A percentile compares a stretch with the other conserved stretches of the same genome.
These are phyloP conservation scores for Cytospora mali DNA, from an alignment of 2,329 filamentous ascomycete genomes.

Conservation along the genomic window DNA sequence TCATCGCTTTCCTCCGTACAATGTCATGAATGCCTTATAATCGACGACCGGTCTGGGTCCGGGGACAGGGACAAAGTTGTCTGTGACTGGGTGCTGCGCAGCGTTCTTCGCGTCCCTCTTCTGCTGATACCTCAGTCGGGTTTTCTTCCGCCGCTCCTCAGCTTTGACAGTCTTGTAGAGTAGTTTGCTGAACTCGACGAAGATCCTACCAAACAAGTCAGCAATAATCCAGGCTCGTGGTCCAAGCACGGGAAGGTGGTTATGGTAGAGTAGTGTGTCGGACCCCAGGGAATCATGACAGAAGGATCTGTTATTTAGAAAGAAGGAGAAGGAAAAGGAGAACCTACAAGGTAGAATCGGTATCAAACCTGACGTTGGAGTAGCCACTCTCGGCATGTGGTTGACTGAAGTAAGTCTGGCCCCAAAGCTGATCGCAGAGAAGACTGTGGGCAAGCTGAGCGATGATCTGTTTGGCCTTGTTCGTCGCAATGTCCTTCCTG, in stretches of 20 bases:
- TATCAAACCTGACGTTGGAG: not conserved
- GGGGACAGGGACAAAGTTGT: not conserved
- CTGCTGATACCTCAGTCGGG: not conserved
- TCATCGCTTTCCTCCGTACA: not conserved
- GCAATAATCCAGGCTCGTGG: not conserved
- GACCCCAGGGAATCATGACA: not conserved
- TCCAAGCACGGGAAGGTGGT: not conserved
- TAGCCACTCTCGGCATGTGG: constrained; percentile 1
- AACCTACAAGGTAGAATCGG: constrained; percentile 20
- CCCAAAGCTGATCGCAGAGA: constrained; percentile 15
- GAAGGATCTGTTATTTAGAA: not conserved
- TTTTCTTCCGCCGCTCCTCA: constrained; percentile 23
- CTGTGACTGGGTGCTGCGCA: not conserved
- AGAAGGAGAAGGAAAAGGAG: not conserved
- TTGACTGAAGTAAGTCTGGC: constrained; percentile 4
- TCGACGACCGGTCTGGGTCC: not conserved
- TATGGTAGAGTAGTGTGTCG: not conserved
- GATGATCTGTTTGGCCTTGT: constrained; percentile 13
- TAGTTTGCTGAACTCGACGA: constrained; percentile 19
- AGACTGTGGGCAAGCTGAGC: constrained; percentile 18
- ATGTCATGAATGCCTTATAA: not conserved
- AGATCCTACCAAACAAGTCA: constrained; percentile 15
- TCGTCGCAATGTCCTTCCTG: not conserved
- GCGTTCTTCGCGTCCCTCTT: not conserved
- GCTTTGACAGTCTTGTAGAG: constrained; percentile 25